Conservation (phyloP, 2,329 filamentous ascomycete genomes). For the Spiromastix sp. region DNA sequence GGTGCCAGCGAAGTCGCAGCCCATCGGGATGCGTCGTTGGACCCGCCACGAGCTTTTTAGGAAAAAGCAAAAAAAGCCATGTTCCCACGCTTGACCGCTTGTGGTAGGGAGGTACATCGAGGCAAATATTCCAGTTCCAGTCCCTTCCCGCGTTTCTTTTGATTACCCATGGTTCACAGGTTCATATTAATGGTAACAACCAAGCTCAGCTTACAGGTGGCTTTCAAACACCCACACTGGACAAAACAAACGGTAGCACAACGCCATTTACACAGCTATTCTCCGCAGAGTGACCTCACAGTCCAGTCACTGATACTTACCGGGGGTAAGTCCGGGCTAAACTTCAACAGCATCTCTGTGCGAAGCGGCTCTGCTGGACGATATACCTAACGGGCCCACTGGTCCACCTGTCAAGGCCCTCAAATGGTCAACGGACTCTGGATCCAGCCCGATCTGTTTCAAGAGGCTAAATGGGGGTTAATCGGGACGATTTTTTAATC, state of each 20-base stretch:
- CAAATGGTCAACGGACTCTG: not conserved
- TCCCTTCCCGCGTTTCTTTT: too few species aligned
- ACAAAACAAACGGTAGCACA: too few species aligned
- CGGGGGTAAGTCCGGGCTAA: too few species aligned
- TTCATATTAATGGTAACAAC: too few species aligned
- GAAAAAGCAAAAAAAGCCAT: not conserved
- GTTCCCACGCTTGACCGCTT: constrained; percentile 1
- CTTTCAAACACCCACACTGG: too few species aligned
- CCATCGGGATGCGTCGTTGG: constrained; percentile 1
- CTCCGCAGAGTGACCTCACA: too few species aligned
- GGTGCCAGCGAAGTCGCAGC: not conserved
- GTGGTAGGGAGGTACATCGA: constrained; percentile 4
- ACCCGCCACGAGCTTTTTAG: constrained; percentile 4
- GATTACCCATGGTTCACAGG: too few species aligned
- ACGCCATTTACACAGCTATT: too few species aligned
- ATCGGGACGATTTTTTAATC: not conserved
- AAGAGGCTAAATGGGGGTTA: not conserved
- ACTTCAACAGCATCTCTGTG: not conserved
- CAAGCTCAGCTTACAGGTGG: too few species aligned
- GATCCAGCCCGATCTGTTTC: not conserved
- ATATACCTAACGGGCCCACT: not conserved
- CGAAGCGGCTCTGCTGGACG: not conserved
- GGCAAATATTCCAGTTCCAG: too few species aligned
- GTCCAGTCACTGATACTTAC: too few species aligned
- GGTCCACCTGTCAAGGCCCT: not conserved